A percentile compares a stretch with the other conserved stretches of the same genome.
Conservation (phyloP, 139 green algal species). For the Medakamo hakoo region DNA sequence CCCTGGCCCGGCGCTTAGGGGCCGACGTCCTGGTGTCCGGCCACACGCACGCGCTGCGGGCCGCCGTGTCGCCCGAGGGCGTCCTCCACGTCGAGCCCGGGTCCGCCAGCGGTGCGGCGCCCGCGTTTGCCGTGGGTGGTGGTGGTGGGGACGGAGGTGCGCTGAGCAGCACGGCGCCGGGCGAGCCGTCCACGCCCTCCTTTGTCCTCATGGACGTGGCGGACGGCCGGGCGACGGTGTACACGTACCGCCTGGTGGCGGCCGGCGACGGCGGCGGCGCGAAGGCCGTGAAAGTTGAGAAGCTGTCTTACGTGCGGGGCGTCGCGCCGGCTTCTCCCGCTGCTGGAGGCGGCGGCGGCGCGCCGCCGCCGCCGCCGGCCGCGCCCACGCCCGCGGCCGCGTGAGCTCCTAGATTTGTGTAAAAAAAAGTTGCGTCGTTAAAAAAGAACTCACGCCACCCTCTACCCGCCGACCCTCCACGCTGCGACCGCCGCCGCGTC, state of each 20-base stretch:
- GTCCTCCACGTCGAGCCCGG: background rate
- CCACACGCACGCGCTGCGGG: slow-evolving; percentile 68
- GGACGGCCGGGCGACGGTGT: background rate
- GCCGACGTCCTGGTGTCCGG: slow-evolving; percentile 87
- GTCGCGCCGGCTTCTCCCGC: background rate
- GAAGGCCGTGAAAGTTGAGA: background rate
- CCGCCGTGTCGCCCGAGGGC: background rate
- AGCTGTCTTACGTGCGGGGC: no score
- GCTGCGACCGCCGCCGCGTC: background rate
- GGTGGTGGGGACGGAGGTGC: no score
- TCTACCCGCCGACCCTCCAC: background rate
- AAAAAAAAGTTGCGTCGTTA: no score
- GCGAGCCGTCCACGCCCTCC: background rate
- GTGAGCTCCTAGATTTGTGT: no score
- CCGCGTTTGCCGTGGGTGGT: no score
- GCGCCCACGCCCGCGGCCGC: no score
- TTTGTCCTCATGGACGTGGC: background rate
- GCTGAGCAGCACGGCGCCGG: background rate
- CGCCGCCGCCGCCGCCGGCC: background rate
- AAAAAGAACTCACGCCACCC: no score
- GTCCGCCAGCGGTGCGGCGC: background rate
- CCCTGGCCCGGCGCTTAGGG: slow-evolving; percentile 65
- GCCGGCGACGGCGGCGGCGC: background rate
- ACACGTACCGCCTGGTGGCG: background rate
- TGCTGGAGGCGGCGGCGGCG: no score